These are phyloP conservation scores for Gossypium stocksii DNA, from an alignment of 345 rosid species.

Conservation along the genomic window DNA sequence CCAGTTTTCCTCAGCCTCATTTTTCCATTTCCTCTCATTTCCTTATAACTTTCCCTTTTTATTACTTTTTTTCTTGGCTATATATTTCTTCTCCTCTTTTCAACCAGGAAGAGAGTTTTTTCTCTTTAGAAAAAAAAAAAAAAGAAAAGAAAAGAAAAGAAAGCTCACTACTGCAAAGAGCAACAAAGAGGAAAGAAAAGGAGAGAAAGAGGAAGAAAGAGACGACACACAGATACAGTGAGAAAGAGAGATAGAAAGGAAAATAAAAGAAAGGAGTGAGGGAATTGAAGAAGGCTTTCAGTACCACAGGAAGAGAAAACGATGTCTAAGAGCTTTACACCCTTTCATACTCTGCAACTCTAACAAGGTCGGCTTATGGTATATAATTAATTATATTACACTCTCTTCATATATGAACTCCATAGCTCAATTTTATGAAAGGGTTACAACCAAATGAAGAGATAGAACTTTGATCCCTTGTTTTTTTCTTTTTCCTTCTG, in stretches of 20 bases:
- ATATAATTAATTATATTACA: not conserved
- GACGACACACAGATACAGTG: conserved; percentile 18
- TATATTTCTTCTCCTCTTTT: conserved; percentile 6
- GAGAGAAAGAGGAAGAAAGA: conserved; percentile 39
- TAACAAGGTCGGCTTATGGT: conserved; percentile 30
- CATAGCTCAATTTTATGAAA: conserved; percentile 20
- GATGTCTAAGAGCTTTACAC: conserved; percentile 52
- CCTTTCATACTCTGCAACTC: conserved; percentile 51
- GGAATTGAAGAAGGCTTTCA: conserved; percentile 43
- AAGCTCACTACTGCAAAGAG: conserved; percentile 17
- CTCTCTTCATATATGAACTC: not conserved
- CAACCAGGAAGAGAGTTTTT: conserved; percentile 8
- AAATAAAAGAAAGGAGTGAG: no score
- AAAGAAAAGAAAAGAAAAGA: conserved; percentile 20
- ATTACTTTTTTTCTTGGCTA: not conserved
- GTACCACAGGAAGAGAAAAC: conserved; percentile 41
- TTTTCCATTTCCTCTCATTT: not conserved
- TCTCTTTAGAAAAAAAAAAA: conserved; percentile 18
- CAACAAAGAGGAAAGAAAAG: conserved; percentile 40
- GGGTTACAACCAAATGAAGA: not conserved
- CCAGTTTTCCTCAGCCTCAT: conserved; percentile 5
- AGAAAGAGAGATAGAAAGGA: not conserved
- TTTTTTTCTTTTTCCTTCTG: not conserved
- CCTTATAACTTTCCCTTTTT: not conserved
- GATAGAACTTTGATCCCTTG: conserved; percentile 9